Evolutionary conservation across 805 yeast species (phyloP), one percentile per base, ranked within the genome.

Genomic region (Kregervanrija delftensis): DNA sequence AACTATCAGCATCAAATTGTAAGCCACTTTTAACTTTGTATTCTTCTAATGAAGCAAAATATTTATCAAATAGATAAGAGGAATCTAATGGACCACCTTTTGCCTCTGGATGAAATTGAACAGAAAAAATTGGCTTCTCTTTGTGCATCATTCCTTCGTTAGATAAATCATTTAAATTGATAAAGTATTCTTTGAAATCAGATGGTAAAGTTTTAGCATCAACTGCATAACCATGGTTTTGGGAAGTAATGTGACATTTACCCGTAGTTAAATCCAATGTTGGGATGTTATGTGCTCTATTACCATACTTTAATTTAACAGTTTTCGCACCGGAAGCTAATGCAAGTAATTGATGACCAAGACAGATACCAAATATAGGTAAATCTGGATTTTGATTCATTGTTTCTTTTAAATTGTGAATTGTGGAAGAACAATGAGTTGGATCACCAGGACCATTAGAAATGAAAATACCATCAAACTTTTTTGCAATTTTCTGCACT

Each of bases 101-200:
- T 46, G 99, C 98, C 68, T 93, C 99, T 40, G 99, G 99, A 65
- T 93, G 99, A 77, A 93, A 93, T 68, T 93, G 99, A 2, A 96
- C 88, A 34, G 96, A 87, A 70, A 91, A 93, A 45, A 91, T 86
- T 42, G 99, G 99, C 64, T 79, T 83, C 35, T 78, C 61, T 46
- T 71, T 75, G 67, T 93, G 99, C 58, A 81, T 83, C 96, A 93
- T 89, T 58, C 99, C 99, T 70, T 93, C 99, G 66, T 93, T 93
- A 44, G 96, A 86, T 64, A 88, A 83, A 66, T 93, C 99, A 65
- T 93, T 93, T 68, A 91, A 75, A 70, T 93, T 93, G 55, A 90
- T 77, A 63, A 93, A 93, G 65, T 83, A 91, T 56, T 90, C 91
- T 70, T 81, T 78, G 78, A 85, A 91, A 44, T 83, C 87, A 11